Evolutionary conservation across 2,329 filamentous ascomycete species (phyloP).

Genomic region (Phialemoniopsis sp.): DNA sequence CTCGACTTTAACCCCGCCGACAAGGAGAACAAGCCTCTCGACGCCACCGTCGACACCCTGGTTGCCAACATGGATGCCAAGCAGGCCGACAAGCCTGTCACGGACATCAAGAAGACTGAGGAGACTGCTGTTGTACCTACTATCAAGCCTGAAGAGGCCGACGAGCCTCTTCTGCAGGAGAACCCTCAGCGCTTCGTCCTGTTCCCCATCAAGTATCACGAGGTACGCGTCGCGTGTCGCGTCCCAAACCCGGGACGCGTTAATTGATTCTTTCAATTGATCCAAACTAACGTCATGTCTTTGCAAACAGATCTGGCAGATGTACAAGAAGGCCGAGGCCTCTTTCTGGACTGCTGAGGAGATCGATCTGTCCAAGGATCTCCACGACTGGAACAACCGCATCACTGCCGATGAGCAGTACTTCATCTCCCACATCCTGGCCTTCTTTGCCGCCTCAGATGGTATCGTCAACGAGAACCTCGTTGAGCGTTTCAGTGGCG

Average conservation of each 20-base stretch:
- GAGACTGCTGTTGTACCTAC: conserved; percentile 36
- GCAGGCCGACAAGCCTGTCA: conserved; percentile 49
- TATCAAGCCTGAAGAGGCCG: conserved; percentile 65
- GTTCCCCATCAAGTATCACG: conserved; percentile 98
- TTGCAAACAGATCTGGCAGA: conserved; percentile 84
- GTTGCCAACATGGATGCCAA: conserved; percentile 56
- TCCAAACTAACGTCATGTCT: conserved; percentile 31
- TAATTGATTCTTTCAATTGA: conserved; percentile 46
- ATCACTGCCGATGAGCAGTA: conserved; percentile 95
- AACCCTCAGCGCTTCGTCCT: conserved; percentile 95
- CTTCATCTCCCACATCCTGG: conserved; percentile 97
- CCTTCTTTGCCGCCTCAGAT: conserved; percentile 98
- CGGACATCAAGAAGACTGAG: conserved; percentile 38
- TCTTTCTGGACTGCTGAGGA: conserved; percentile 99
- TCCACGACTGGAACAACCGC: conserved; percentile 98
- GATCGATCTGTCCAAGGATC: conserved; percentile 97
- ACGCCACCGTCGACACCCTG: conserved; percentile 45
- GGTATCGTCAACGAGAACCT: conserved; percentile 99
- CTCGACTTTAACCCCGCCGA: conserved; percentile 68
- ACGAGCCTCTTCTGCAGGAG: conserved; percentile 91
- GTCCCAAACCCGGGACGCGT: conserved; percentile 58
- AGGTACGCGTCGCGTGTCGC: conserved; percentile 60
- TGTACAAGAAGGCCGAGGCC: conserved; percentile 99
- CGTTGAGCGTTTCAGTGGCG: conserved; percentile 92
- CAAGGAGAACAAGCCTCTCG: conserved; percentile 74